These are phyloP conservation scores for Microsporum ferrugineum DNA, from an alignment of 2,329 filamentous ascomycete species.

Conservation along the genomic window DNA sequence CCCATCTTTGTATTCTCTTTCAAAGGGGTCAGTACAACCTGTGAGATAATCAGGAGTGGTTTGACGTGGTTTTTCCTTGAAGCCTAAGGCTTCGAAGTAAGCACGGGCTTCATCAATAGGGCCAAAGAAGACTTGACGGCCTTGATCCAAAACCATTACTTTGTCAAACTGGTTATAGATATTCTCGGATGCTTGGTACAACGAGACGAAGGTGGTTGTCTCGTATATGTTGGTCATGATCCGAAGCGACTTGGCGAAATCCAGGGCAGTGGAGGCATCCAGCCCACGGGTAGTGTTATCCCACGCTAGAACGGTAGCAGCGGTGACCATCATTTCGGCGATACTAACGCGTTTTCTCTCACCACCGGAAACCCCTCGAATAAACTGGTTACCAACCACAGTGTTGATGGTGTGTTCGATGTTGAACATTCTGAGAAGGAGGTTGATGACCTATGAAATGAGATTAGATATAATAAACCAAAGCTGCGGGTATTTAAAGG, in stretches of 20 bases:
- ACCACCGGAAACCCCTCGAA: conserved; percentile 68
- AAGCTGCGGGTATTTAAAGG: neutral
- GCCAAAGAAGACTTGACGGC: conserved; percentile 66
- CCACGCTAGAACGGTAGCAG: conserved; percentile 61
- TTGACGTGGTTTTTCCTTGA: conserved; percentile 60
- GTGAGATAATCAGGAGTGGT: conserved; percentile 75
- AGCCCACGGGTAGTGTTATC: conserved; percentile 62
- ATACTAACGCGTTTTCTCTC: conserved; percentile 74
- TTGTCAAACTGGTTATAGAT: conserved; percentile 75
- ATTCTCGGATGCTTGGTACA: conserved; percentile 77
- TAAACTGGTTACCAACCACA: conserved; percentile 69
- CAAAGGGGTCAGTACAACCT: conserved; percentile 72
- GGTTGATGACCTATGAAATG: conserved; percentile 49
- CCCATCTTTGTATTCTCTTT: conserved; percentile 62
- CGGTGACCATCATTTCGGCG: conserved; percentile 69
- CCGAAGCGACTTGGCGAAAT: conserved; percentile 58
- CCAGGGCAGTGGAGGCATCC: conserved; percentile 56
- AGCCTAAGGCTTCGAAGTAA: conserved; percentile 70
- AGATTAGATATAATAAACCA: neutral
- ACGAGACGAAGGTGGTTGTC: conserved; percentile 70
- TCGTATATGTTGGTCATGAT: conserved; percentile 75
- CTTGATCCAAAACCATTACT: conserved; percentile 67
- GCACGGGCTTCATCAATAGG: conserved; percentile 53
- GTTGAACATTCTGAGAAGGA: conserved; percentile 82
- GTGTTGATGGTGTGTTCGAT: conserved; percentile 82